Evolutionary conservation across 169 alveolate genomes (phyloP).

Genomic region (Babesia sp.): DNA sequence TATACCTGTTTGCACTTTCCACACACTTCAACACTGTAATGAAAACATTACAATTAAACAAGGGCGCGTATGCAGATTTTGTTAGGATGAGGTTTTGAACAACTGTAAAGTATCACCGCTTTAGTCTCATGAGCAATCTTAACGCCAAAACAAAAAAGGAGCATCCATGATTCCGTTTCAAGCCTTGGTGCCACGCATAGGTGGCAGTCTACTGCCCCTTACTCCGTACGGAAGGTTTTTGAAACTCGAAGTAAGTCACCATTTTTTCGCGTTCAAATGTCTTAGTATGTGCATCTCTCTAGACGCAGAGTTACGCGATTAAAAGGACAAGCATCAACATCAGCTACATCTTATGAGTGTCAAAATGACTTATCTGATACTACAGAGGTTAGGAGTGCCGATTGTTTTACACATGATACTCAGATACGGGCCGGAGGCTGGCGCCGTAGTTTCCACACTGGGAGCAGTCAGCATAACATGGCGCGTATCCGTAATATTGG

Average conservation of each 20-base stretch:
- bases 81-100: no score
- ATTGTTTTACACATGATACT: not conserved
- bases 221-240: not conserved
- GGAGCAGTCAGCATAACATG: constrained; percentile 33
- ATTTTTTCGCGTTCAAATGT: not conserved
- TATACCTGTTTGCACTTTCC: no score
- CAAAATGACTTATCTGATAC: not conserved
- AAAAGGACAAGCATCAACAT: not conserved
- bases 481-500: constrained; percentile 91
- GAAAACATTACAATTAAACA: not conserved
- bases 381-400: not conserved
- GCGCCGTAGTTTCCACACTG: constrained; percentile 56
- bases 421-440: constrained; percentile 1
- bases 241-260: not conserved
- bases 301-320: constrained; percentile 11
- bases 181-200: not conserved
- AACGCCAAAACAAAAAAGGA: no score
- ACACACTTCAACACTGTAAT: no score
- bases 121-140: no score
- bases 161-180: no score
- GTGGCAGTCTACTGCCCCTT: not conserved
- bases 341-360: not conserved
- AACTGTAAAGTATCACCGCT: no score
- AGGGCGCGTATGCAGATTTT: not conserved
- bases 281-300: not conserved